Evolutionary conservation across 805 yeast genomes (phyloP).

Genomic region (Clavispora phyllophila): DNA sequence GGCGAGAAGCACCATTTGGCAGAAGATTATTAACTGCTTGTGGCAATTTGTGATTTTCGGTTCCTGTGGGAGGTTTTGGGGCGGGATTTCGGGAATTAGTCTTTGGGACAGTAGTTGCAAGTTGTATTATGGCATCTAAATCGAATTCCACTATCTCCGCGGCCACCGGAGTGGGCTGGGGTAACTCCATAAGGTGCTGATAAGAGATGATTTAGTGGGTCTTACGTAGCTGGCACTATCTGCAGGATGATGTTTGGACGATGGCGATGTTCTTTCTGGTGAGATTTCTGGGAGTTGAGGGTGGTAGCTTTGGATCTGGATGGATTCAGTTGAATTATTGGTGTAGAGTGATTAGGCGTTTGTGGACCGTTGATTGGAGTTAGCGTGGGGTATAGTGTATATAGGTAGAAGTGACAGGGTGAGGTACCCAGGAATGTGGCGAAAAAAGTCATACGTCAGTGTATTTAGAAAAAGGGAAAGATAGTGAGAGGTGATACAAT

Average conservation of each 20-base stretch:
- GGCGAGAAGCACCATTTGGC: not conserved
- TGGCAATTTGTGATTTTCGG: not conserved
- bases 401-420: no score
- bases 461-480: no score
- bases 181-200: not conserved
- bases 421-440: no score
- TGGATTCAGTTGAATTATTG: no score
- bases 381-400: no score
- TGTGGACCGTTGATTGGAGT: no score
- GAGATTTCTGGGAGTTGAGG: no score
- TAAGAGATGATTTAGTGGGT: not conserved
- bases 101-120: constrained; percentile 1
- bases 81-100: not conserved
- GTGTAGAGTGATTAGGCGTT: no score
- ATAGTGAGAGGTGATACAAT: no score
- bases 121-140: constrained; percentile 10
- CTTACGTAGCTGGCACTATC: not conserved
- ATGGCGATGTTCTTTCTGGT: not conserved
- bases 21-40: not conserved
- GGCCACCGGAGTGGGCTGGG: not conserved
- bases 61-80: not conserved
- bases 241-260: no score
- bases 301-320: no score
- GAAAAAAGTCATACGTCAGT: no score
- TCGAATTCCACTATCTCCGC: constrained; percentile 13